Percentiles rank a stretch among this genome's conserved stretches.
These are phyloP conservation scores for Cyclotella baltica DNA, from an alignment of 108 stramenopile species.

Conservation along the genomic window DNA sequence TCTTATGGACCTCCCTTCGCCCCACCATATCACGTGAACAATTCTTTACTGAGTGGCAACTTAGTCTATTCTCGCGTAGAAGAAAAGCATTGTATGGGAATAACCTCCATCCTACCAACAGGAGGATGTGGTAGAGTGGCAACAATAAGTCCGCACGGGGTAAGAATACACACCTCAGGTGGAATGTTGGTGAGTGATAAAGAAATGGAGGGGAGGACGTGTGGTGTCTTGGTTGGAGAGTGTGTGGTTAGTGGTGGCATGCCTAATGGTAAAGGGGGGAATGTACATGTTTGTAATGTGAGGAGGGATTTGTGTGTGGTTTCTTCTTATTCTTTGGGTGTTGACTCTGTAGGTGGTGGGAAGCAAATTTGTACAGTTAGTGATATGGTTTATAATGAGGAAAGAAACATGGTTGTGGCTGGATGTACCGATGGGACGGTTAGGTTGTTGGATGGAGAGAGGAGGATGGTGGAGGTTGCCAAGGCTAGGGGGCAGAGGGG, in stretches of 20 bases:
- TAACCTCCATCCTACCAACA: conserved; percentile 55
- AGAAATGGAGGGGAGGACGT: conserved; percentile 52
- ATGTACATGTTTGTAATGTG: conserved; percentile 77
- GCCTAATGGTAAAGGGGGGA: conserved; percentile 15
- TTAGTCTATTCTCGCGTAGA: conserved; percentile 19
- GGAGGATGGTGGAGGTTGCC: conserved; percentile 62
- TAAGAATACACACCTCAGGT: conserved; percentile 76
- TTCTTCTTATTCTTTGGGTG: conserved; percentile 62
- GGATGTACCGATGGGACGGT: conserved; percentile 87
- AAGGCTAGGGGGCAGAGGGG: conserved; percentile 70
- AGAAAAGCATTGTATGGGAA: conserved; percentile 56
- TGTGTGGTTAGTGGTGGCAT: conserved; percentile 74
- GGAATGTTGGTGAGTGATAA: conserved; percentile 66
- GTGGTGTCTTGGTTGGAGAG: conserved; percentile 25
- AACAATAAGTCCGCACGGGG: conserved; percentile 70
- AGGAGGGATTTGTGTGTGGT: conserved; percentile 75
- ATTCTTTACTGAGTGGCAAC: background rate
- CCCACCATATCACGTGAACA: conserved; percentile 25
- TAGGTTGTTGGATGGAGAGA: conserved; percentile 75
- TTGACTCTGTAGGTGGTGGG: conserved; percentile 23
- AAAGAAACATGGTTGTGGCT: conserved; percentile 64
- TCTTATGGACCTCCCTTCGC: conserved; percentile 70
- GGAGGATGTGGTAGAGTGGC: conserved; percentile 52
- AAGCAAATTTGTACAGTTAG: conserved; percentile 53
- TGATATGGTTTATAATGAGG: conserved; percentile 64